Percentiles rank a stretch among this genome's conserved stretches.
Evolutionary conservation across 108 stramenopile species (phyloP).

Genomic region (Mayamaea pseudoterrestris): DNA sequence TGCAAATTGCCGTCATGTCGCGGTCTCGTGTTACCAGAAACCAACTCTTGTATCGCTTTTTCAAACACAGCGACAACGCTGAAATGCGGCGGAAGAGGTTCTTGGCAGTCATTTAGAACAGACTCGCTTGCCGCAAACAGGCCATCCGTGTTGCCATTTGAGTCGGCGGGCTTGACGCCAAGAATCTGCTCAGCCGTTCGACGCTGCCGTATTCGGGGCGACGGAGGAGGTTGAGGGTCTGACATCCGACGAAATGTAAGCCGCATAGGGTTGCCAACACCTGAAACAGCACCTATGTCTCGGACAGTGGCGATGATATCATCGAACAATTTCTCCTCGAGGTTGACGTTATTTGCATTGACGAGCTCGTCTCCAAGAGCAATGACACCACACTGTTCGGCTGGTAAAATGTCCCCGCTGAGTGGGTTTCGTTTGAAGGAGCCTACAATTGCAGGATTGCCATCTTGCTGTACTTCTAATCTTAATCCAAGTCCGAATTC

Average conservation of each 20-base stretch:
- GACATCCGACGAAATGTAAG: conserved; percentile 60
- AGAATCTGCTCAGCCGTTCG: no score
- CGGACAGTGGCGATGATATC: conserved; percentile 70
- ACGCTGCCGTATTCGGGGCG: no score
- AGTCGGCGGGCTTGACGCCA: no score
- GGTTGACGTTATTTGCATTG: conserved; percentile 54
- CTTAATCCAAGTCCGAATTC: conserved; percentile 78
- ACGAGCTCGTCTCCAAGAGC: conserved; percentile 67
- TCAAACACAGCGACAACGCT: no score
- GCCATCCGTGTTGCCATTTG: no score
- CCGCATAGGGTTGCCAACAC: conserved; percentile 34
- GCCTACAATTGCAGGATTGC: conserved; percentile 71
- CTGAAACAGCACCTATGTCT: conserved; percentile 47
- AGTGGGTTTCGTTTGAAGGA: conserved; percentile 79
- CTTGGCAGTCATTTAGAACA: no score
- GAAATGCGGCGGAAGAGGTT: no score
- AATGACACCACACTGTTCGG: conserved; percentile 68
- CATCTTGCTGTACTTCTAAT: conserved; percentile 59
- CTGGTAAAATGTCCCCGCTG: conserved; percentile 70
- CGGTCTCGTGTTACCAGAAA: no score
- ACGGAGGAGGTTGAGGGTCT: no score
- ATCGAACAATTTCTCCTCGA: conserved; percentile 63
- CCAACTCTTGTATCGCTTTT: no score
- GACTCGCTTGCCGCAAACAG: no score
- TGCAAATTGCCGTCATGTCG: no score